phyloP scores from a whole-genome alignment of 1,139 yeast genomes.

The Kodamaea plutei region DNA sequence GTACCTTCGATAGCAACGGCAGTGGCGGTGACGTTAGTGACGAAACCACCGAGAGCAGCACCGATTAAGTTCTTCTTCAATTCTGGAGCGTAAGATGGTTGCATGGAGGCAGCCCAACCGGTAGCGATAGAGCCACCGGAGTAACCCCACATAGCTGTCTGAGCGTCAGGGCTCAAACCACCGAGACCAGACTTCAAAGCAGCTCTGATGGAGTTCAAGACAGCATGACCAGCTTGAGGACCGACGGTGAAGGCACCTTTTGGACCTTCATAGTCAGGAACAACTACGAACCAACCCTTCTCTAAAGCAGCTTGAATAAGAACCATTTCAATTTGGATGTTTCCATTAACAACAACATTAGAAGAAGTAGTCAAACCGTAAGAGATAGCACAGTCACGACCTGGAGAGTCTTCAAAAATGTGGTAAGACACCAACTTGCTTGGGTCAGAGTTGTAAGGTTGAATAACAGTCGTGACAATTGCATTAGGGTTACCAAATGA shows the following conservation, averaged over 20 bases:
- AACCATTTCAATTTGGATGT: conserved; percentile 21
- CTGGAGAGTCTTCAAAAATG: conserved; percentile 31
- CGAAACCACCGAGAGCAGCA: conserved; percentile 31
- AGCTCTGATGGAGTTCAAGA: conserved; percentile 27
- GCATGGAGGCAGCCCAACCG: conserved; percentile 35
- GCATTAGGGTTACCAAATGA: conserved; percentile 28
- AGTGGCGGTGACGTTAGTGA: conserved; percentile 20
- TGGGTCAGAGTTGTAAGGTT: conserved; percentile 28
- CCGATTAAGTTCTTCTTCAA: conserved; percentile 22
- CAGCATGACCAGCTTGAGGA: conserved; percentile 24
- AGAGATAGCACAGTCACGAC: conserved; percentile 29
- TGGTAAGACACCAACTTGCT: conserved; percentile 30
- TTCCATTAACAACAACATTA: conserved; percentile 15
- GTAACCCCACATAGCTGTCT: conserved; percentile 31
- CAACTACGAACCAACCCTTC: conserved; percentile 29
- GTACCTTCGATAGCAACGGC: conserved; percentile 22
- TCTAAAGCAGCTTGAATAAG: conserved; percentile 14
- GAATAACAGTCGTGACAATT: conserved; percentile 28
- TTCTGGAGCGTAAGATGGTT: conserved; percentile 31
- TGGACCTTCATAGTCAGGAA: conserved; percentile 35
- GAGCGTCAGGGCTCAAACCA: conserved; percentile 19
- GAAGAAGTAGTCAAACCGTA: conserved; percentile 19
- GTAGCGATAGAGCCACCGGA: conserved; percentile 35
- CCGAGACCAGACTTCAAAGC: conserved; percentile 20
- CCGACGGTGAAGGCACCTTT: conserved; percentile 28